Evolutionary conservation across 2,329 filamentous ascomycete genomes (phyloP).

Genomic region (Fusarium protoensiforme): DNA sequence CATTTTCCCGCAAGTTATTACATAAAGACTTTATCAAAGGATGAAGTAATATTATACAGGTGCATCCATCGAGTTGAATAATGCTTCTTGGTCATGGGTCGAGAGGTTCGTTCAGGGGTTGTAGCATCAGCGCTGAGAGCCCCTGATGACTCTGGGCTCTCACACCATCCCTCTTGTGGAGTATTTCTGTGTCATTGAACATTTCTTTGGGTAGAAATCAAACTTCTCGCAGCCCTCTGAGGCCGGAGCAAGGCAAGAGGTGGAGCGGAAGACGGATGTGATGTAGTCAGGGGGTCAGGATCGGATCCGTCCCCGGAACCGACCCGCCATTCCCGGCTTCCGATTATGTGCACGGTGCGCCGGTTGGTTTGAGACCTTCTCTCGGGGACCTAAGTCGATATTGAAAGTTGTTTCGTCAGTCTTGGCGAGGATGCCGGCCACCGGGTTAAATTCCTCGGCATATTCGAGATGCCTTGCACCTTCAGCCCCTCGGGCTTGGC

Average conservation of each 20-base stretch:
- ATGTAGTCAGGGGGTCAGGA: not conserved
- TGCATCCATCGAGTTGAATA: not conserved
- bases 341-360: not conserved
- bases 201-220: not conserved
- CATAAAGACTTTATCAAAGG: not conserved
- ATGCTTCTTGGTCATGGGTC: constrained; percentile 1
- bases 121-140: not conserved
- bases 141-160: not conserved
- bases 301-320: not conserved
- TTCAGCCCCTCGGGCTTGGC: not conserved
- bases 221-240: not conserved
- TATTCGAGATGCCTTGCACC: not conserved
- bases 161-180: not conserved
- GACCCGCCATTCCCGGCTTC: not conserved
- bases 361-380: not conserved
- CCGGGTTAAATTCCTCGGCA: not conserved
- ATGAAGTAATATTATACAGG: not conserved
- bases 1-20: not conserved
- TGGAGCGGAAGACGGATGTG: not conserved
- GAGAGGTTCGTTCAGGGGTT: not conserved
- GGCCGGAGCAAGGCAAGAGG: not conserved
- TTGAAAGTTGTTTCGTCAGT: not conserved
- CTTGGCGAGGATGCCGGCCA: not conserved
- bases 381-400: not conserved
- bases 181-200: not conserved